Base-by-base conservation (phyloP, 2,329 filamentous ascomycete species). In the Trichophyton benhamiae region DNA sequence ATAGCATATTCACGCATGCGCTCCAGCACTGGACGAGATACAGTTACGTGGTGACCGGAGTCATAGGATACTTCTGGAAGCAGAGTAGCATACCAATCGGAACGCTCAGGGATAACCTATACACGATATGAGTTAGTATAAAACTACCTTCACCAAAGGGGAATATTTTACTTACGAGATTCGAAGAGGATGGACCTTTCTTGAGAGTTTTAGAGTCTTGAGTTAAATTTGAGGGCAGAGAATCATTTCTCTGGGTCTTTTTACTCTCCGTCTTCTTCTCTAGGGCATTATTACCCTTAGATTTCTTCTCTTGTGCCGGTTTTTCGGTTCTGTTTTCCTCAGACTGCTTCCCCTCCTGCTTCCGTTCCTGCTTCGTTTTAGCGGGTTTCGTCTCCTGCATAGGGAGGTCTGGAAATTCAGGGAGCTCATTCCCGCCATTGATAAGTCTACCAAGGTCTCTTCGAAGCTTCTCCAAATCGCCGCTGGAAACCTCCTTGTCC, bases 1-100 rank as follows among this genome's bases (percentile, higher is more conserved):
- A 84, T 83, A 2, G 90, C 91, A 72, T 95, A 85, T 13, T 84
- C 76, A 60, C 75, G 77, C n/a, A 86, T 71, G 55, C 80, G 80
- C 52, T 84, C 79, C 62, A 86, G 73, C 20, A 83, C 70, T 62
- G 79, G 75, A 48, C 77, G 78, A 53, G 82, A 77, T 41, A 81
- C 75, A 27, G 74, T 70, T 42, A 75, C 73, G 59, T 76, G 73
- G 53, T 78, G 72, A 66, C 77, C 75, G 27, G 80, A 74, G 58
- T 77, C 69, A 5, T 66, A 68, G 42, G 80, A 73, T 41, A 87
- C 72, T n/a, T 72, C 63, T 17, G 84, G 80, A 46, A 87, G 75
- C 64, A 79, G 72, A 60, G 80, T 78, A 36, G 81, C 77, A 71
- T 87, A 84, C 86, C 86, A 89, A 71, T 88, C 86, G 20, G 85